Evolutionary conservation across 257 asterid genomes (phyloP).

Genomic region (Gynochthodes officinalis): DNA sequence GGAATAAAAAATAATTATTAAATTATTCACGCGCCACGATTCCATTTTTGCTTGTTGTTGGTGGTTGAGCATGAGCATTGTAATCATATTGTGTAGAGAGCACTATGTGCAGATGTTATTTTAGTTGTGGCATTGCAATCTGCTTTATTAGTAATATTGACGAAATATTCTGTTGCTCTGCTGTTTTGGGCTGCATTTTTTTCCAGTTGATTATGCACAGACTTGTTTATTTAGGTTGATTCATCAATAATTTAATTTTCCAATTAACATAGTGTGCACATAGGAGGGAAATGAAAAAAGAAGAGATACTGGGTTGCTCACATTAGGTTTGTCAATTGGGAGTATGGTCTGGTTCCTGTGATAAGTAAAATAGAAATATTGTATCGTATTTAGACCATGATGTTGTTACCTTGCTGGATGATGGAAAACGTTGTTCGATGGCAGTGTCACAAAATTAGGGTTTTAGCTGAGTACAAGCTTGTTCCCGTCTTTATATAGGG

Average conservation of each 20-base stretch:
- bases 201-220: background rate
- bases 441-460: background rate
- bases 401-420: background rate
- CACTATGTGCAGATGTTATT: too few relatives aligned
- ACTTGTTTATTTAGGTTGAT: background rate
- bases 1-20: too few relatives aligned
- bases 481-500: background rate
- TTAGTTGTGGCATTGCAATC: constrained; percentile 1
- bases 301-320: background rate
- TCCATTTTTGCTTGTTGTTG: background rate
- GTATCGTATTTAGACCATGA: background rate
- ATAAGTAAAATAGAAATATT: background rate
- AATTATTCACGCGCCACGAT: background rate
- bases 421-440: too few relatives aligned
- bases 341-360: background rate
- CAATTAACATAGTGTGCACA: background rate
- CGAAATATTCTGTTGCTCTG: background rate
- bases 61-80: constrained; percentile 7
- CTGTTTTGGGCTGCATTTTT: background rate
- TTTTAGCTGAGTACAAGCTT: background rate
- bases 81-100: background rate
- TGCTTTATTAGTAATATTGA: background rate
- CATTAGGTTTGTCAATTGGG: background rate
- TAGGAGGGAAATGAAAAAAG: background rate
- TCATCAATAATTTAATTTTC: too few relatives aligned